phyloP scores from a whole-genome alignment of 2,329 filamentous ascomycete genomes.

The Graphiopsis chlorocephala region DNA sequence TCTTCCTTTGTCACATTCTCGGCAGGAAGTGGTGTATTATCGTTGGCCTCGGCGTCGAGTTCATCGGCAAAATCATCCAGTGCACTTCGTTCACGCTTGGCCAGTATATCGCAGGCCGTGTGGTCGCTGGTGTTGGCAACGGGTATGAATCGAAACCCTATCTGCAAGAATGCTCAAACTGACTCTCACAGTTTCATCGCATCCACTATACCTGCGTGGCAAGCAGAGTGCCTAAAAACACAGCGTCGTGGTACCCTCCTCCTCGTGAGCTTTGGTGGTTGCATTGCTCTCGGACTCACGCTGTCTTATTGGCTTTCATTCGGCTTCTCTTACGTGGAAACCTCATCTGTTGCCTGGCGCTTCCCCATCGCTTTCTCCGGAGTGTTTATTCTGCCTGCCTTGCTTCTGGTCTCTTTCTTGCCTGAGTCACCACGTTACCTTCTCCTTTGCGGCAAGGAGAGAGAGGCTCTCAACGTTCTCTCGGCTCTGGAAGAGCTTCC shows the following conservation, averaged over 20 bases:
- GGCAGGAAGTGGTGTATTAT: conserved; percentile 14
- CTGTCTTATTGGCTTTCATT: conserved; percentile 51
- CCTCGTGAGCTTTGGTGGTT: conserved; percentile 44
- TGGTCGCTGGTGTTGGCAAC: conserved; percentile 53
- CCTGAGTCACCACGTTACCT: conserved; percentile 19
- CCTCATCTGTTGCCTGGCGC: conserved; percentile 12
- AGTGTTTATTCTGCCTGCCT: conserved; percentile 10
- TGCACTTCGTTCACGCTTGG: conserved; percentile 44
- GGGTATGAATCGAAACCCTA: conserved; percentile 28
- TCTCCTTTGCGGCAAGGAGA: conserved; percentile 10
- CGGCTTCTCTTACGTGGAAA: conserved; percentile 21
- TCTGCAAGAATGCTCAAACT: conserved; percentile 12
- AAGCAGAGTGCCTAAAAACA: conserved; percentile 49
- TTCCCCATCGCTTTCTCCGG: conserved; percentile 14
- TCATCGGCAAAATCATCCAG: conserved; percentile 48
- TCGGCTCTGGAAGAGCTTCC: conserved; percentile 12
- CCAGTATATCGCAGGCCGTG: conserved; percentile 46
- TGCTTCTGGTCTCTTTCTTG: conserved; percentile 14
- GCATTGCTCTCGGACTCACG: conserved; percentile 50
- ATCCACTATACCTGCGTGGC: conserved; percentile 50
- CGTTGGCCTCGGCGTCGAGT: conserved; percentile 38
- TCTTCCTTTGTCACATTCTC: conserved; percentile 14
- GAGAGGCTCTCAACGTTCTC: conserved; percentile 14
- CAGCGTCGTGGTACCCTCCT: conserved; percentile 49
- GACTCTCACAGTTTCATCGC: conserved; percentile 40